These are phyloP conservation scores for Aureoboletus auriporus DNA, from an alignment of 768 basidiomycete genomes.

Conservation along the genomic window DNA sequence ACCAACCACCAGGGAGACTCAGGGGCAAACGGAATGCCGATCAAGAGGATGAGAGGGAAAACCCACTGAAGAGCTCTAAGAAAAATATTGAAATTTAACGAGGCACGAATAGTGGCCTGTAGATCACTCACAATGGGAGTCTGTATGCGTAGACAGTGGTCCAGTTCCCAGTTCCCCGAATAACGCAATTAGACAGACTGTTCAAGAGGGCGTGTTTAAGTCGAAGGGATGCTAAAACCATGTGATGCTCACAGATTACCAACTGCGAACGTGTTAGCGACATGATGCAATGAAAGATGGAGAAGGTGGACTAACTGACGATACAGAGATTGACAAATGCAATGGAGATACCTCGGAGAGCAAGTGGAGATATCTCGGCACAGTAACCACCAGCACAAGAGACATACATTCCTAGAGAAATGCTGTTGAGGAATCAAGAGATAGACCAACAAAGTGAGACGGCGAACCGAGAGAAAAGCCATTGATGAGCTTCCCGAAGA, in stretches of 20 bases:
- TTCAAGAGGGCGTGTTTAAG: too few relatives aligned
- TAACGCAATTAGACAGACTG: conserved; percentile 24
- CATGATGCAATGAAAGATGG: background rate
- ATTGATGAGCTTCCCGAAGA: conserved; percentile 23
- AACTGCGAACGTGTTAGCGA: conserved; percentile 7
- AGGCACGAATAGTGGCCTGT: background rate
- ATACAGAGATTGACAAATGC: conserved; percentile 26
- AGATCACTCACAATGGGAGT: conserved; percentile 21
- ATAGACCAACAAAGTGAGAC: background rate
- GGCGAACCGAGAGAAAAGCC: conserved; percentile 21
- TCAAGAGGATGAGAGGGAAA: conserved; percentile 28
- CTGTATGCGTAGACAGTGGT: conserved; percentile 21
- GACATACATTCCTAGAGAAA: conserved; percentile 18
- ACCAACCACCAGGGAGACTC: conserved; percentile 35
- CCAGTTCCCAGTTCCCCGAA: conserved; percentile 20
- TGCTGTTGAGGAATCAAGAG: background rate
- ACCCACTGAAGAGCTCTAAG: conserved; percentile 30
- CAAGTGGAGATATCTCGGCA: conserved; percentile 26
- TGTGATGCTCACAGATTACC: conserved; percentile 25
- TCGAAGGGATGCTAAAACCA: too few relatives aligned
- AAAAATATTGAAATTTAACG: background rate
- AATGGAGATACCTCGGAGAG: conserved; percentile 23
- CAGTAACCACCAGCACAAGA: conserved; percentile 24
- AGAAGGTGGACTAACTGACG: conserved; percentile 11
- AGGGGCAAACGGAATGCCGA: conserved; percentile 28